These are phyloP conservation scores for Nakaseomyces kungkrabaensis DNA, from an alignment of 1,139 yeast species.

Conservation along the genomic window DNA sequence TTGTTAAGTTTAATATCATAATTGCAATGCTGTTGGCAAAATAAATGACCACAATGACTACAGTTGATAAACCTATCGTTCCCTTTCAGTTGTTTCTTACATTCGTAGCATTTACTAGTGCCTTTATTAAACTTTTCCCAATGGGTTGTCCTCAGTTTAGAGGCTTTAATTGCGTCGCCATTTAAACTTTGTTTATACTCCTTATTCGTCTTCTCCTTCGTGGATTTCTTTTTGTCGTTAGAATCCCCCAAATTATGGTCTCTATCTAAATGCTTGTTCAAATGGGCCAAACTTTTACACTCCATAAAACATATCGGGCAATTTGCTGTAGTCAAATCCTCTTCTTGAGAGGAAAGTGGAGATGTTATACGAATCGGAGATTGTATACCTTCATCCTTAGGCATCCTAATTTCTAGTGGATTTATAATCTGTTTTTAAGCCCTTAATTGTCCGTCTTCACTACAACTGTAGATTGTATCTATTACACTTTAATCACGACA, in stretches of 20 bases:
- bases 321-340: constrained; percentile 3
- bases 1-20: constrained; percentile 39
- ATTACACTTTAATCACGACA: no score
- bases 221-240: constrained; percentile 7
- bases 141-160: constrained; percentile 42
- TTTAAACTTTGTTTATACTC: background rate
- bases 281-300: constrained; percentile 47
- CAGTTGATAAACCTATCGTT: constrained; percentile 51
- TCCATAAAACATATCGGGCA: constrained; percentile 69
- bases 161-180: background rate
- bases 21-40: constrained; percentile 55
- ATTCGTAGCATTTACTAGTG: constrained; percentile 32
- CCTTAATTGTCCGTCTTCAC: no score
- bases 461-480: no score
- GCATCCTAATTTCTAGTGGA: background rate
- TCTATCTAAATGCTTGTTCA: constrained; percentile 67
- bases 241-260: constrained; percentile 38
- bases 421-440: background rate
- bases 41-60: constrained; percentile 62
- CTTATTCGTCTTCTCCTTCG: constrained; percentile 5
- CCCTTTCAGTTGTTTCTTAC: constrained; percentile 36
- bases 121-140: constrained; percentile 46
- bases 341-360: background rate
- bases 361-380: constrained; percentile 1
- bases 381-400: background rate